Conservation (phyloP, 345 rosid species). For the Eucalyptus urophylla region DNA sequence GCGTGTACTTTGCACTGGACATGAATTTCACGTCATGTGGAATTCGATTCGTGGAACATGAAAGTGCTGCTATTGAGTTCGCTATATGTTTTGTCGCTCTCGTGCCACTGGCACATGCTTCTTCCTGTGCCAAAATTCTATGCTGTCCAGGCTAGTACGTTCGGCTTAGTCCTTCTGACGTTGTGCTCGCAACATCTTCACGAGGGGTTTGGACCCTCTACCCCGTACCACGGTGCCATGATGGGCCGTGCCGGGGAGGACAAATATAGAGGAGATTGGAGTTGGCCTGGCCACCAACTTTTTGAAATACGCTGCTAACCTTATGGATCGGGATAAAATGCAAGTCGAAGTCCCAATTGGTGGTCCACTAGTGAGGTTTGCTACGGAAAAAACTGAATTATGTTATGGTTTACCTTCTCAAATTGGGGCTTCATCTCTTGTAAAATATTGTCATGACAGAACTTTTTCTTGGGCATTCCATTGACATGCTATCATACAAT, state of each 20-base stretch:
- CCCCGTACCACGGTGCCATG: background rate
- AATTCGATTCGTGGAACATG: background rate
- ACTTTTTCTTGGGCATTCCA: background rate
- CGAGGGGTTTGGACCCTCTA: background rate
- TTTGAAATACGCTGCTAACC: background rate
- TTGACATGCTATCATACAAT: background rate
- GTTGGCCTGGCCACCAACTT: background rate
- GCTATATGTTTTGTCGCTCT: background rate
- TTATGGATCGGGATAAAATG: background rate
- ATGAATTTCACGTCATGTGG: background rate
- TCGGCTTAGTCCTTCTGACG: background rate
- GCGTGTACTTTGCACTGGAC: background rate
- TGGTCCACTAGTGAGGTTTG: background rate
- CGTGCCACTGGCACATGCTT: background rate
- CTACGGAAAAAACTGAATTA: background rate
- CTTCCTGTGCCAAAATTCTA: background rate
- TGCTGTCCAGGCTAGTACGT: background rate
- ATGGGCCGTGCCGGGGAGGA: background rate
- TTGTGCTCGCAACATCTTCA: background rate
- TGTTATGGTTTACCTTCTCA: background rate
- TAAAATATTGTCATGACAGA: background rate
- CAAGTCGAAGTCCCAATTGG: background rate
- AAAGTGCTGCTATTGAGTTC: background rate
- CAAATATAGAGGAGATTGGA: background rate
- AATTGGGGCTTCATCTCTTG: background rate